phyloP scores from a whole-genome alignment of 306 rosid species.

The Pachyrhizus erosus region DNA sequence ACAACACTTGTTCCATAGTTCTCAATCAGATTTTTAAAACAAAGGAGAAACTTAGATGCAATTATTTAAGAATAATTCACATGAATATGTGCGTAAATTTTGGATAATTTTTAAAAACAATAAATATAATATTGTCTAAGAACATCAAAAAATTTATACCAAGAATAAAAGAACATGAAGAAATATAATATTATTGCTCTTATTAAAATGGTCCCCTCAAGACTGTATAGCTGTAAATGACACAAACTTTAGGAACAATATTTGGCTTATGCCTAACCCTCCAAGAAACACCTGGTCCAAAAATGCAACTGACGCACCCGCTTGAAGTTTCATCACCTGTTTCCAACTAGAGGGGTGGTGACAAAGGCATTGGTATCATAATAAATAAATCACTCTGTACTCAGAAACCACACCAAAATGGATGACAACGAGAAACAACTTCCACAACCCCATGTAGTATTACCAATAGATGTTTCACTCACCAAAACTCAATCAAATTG shows the following conservation, averaged over 20 bases:
- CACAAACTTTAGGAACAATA: conserved; percentile 8
- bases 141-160: too few species aligned
- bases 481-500: conserved; percentile 30
- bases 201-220: background rate
- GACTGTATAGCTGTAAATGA: conserved; percentile 32
- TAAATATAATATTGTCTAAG: background rate
- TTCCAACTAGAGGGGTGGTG: too few species aligned
- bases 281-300: background rate
- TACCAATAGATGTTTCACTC: conserved; percentile 21
- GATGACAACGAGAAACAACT: conserved; percentile 7
- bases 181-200: too few species aligned
- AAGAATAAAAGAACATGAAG: too few species aligned
- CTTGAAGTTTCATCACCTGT: too few species aligned
- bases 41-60: background rate
- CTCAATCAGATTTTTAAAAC: background rate
- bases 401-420: background rate
- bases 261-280: background rate
- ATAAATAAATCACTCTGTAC: conserved; percentile 34
- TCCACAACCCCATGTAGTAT: conserved; percentile 30
- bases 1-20: background rate
- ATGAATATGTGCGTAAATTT: background rate
- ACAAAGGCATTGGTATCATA: background rate
- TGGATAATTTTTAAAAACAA: background rate
- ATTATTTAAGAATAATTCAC: background rate
- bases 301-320: background rate